Percentiles rank a stretch among this genome's conserved stretches.
Conservation (phyloP, 2,329 filamentous ascomycete genomes). For the Penicillium sp. region DNA sequence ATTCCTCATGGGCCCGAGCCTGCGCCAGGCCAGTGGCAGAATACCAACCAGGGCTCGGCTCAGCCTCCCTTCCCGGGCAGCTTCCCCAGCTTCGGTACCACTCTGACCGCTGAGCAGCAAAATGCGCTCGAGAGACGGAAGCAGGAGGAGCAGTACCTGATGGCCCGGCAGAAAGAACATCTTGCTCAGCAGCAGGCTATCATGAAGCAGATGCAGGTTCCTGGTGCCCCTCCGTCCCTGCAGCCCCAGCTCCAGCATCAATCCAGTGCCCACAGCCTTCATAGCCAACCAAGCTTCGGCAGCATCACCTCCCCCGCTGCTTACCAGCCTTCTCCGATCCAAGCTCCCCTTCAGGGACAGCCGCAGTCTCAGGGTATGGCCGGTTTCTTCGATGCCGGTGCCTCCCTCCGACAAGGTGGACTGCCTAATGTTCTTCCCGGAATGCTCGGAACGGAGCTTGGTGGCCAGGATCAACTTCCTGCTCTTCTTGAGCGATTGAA, state of each 20-base stretch:
- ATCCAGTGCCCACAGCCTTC: constrained; percentile 90
- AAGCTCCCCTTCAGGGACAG: constrained; percentile 58
- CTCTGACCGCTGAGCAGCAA: constrained; percentile 94
- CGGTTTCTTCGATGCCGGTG: constrained; percentile 68
- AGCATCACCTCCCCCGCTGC: constrained; percentile 87
- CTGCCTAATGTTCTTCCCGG: constrained; percentile 39
- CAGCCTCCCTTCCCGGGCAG: constrained; percentile 89
- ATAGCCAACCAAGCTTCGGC: constrained; percentile 95
- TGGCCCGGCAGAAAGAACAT: constrained; percentile 94
- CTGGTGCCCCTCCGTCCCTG: constrained; percentile 54
- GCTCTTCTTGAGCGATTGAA: constrained; percentile 66
- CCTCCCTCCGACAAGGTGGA: constrained; percentile 46
- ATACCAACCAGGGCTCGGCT: constrained; percentile 59
- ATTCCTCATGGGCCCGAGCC: constrained; percentile 81
- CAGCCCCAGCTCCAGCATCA: constrained; percentile 80
- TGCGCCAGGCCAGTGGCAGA: constrained; percentile 52
- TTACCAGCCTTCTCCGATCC: constrained; percentile 63
- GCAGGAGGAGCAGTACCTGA: constrained; percentile 96
- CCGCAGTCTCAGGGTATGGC: constrained; percentile 58
- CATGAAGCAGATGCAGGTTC: constrained; percentile 70
- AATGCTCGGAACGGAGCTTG: constrained; percentile 51
- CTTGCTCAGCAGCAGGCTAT: constrained; percentile 83
- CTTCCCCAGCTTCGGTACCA: constrained; percentile 92
- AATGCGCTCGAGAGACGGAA: constrained; percentile 95
- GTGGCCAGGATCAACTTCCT: constrained; percentile 72